A percentile compares a stretch with the other conserved stretches of the same genome.
Conservation (phyloP, 2,329 filamentous ascomycete genomes). For the Hymenoscyphus infarciens region DNA sequence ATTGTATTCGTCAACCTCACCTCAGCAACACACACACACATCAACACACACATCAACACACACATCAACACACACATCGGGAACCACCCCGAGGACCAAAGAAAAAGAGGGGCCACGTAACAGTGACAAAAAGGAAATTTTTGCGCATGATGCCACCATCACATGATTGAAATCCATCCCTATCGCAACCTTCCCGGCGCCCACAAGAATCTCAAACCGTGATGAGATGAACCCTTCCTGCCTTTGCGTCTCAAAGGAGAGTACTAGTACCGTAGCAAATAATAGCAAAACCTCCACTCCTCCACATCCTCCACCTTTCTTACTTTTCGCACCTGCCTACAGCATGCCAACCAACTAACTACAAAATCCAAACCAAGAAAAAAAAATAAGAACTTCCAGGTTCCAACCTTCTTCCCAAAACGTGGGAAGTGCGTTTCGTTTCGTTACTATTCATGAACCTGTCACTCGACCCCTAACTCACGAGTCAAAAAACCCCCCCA, state of each 20-base stretch:
- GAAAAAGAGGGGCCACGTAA: not conserved
- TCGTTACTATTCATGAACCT: too few relatives aligned
- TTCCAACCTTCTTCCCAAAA: not conserved
- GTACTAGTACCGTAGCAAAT: too few relatives aligned
- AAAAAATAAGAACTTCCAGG: not conserved
- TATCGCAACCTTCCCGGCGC: not conserved
- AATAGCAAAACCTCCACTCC: not conserved
- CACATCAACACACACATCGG: not conserved
- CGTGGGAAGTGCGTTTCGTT: not conserved
- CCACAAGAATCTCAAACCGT: not conserved
- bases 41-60: not conserved
- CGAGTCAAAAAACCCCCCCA: too few relatives aligned
- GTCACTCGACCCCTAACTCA: too few relatives aligned
- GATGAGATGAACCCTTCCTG: not conserved
- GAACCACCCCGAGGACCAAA: not conserved
- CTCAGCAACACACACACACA: not conserved
- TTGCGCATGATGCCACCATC: not conserved
- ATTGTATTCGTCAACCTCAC: not conserved
- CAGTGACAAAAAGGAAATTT: not conserved
- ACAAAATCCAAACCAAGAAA: too few relatives aligned
- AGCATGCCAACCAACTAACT: too few relatives aligned
- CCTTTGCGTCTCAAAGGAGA: not conserved
- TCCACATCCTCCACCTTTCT: not conserved
- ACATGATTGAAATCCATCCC: not conserved
- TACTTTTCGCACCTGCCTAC: too few relatives aligned